Percentiles rank a stretch among this genome's conserved stretches.
These are phyloP conservation scores for Wickerhamiella brachini DNA, from an alignment of 805 yeast species.

Conservation along the genomic window DNA sequence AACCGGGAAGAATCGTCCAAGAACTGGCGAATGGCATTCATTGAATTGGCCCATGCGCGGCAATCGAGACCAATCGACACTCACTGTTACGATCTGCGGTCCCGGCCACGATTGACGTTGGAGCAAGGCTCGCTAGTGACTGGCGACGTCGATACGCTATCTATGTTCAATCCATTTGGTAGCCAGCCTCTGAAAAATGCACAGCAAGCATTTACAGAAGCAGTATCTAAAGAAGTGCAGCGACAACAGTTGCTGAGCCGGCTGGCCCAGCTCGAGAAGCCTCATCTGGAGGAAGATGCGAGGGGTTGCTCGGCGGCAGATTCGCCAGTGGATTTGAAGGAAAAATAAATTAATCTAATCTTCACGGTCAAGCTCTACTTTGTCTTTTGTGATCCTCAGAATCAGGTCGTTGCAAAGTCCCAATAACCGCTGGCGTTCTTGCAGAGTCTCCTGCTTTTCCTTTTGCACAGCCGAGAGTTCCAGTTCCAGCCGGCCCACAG, in stretches of 20 bases:
- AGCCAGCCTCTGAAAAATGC: constrained; percentile 30
- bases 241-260: background rate
- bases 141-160: constrained; percentile 25
- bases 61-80: constrained; percentile 1
- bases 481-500: constrained; percentile 45
- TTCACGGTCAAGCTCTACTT: constrained; percentile 19
- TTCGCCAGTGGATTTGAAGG: background rate
- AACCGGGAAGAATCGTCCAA: constrained; percentile 4
- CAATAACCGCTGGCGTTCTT: constrained; percentile 50
- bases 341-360: background rate
- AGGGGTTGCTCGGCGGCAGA: background rate
- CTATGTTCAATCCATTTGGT: constrained; percentile 36
- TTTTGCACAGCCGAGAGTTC: constrained; percentile 50
- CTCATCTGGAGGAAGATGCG: no score
- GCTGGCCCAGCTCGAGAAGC: background rate
- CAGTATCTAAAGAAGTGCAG: constrained; percentile 17
- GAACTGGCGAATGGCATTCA: constrained; percentile 12
- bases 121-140: constrained; percentile 9
- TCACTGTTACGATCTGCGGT: constrained; percentile 5
- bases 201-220: constrained; percentile 27
- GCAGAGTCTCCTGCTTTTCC: constrained; percentile 41
- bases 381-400: constrained; percentile 40
- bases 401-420: constrained; percentile 55
- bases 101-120: background rate
- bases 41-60: constrained; percentile 10